Evolutionary conservation across 2,329 filamentous ascomycete species (phyloP).

Genomic region (Talaromyces verruculosus): DNA sequence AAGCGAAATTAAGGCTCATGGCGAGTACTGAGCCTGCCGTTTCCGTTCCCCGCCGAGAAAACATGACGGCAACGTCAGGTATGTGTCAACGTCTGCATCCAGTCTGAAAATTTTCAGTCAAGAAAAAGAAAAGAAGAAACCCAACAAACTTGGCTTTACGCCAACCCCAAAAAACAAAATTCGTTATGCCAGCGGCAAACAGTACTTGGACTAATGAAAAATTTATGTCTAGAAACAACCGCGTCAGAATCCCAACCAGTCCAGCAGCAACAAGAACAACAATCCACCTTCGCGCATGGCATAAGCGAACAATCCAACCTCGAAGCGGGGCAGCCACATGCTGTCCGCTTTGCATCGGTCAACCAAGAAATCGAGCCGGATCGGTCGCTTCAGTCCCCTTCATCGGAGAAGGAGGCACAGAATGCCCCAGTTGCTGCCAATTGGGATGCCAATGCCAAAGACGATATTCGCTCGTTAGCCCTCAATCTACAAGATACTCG

Average conservation of each 20-base stretch:
- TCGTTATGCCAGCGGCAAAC: not conserved
- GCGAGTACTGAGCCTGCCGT: conserved; percentile 19
- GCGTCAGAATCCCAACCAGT: conserved; percentile 8
- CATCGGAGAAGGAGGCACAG: conserved; percentile 8
- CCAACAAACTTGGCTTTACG: not conserved
- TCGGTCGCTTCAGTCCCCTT: conserved; percentile 32
- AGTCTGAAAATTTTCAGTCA: not conserved
- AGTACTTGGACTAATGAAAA: conserved; percentile 6
- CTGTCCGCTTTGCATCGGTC: conserved; percentile 70
- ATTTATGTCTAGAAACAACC: conserved; percentile 10
- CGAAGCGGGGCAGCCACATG: conserved; percentile 32
- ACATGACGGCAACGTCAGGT: conserved; percentile 21
- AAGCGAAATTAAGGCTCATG: conserved; percentile 9
- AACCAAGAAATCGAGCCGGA: conserved; percentile 67
- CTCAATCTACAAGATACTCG: conserved; percentile 70
- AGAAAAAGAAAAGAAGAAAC: not conserved
- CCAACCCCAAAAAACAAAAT: not conserved
- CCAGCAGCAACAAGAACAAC: not conserved
- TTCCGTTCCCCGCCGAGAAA: conserved; percentile 23
- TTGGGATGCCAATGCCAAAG: conserved; percentile 48
- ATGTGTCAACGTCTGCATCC: conserved; percentile 17
- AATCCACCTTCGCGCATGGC: conserved; percentile 4
- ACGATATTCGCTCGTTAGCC: conserved; percentile 70
- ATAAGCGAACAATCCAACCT: conserved; percentile 15
- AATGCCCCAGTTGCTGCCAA: conserved; percentile 28